phyloP scores from a whole-genome alignment of 164 flowering plant species.

The Liquidambar formosana region DNA sequence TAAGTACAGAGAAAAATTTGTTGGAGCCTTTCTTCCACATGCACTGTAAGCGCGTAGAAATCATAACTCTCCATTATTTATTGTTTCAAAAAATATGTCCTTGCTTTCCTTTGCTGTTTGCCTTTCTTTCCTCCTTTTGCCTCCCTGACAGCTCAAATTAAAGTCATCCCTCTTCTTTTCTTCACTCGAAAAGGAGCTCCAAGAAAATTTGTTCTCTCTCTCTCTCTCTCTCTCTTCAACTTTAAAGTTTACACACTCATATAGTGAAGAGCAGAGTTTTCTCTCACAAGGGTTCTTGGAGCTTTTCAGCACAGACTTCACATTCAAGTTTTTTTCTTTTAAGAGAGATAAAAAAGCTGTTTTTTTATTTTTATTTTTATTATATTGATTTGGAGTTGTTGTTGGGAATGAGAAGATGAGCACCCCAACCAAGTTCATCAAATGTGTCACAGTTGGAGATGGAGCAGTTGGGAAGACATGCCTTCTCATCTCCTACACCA shows the following conservation, averaged over 20 bases:
- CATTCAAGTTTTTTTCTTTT: no score
- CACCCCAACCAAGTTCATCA: slow-evolving; percentile 53
- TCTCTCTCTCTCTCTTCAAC: not conserved
- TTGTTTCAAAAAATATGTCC: no score
- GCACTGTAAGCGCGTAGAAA: no score
- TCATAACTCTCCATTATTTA: no score
- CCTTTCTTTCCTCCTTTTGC: slow-evolving; percentile 21
- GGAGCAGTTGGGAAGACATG: slow-evolving; percentile 83
- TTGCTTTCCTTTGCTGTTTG: not conserved
- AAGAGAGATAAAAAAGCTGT: no score
- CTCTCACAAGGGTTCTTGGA: not conserved
- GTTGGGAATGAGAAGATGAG: slow-evolving; percentile 28
- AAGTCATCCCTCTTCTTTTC: slow-evolving; percentile 22
- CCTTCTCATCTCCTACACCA: slow-evolving; percentile 73
- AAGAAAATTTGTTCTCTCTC: slow-evolving; percentile 9
- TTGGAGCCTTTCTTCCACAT: no score
- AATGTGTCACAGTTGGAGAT: slow-evolving; percentile 79
- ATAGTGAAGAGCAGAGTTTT: not conserved
- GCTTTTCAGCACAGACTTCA: not conserved
- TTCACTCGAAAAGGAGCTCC: slow-evolving; percentile 1
- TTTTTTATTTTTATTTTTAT: no score
- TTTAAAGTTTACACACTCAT: not conserved
- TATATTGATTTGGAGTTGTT: not conserved
- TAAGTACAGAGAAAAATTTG: no score
- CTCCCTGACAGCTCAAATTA: slow-evolving; percentile 51